These are phyloP conservation scores for Diutina neorugosa DNA, from an alignment of 1,139 yeast species.

Conservation along the genomic window DNA sequence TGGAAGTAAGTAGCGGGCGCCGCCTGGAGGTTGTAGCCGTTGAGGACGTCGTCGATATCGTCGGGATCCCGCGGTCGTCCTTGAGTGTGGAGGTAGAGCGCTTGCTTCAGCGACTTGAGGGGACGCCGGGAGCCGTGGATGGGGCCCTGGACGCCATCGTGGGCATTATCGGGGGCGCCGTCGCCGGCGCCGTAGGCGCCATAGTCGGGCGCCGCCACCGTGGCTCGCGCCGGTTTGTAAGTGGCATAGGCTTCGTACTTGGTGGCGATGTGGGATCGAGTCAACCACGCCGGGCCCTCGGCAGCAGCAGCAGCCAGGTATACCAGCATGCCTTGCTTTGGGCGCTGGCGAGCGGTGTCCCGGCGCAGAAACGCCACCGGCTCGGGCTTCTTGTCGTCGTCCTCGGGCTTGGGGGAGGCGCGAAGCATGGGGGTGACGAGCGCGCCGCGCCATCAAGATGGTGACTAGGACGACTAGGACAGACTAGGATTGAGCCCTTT, in stretches of 20 bases:
- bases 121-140: not conserved
- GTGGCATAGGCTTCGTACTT: slow-evolving; percentile 2
- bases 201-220: not conserved
- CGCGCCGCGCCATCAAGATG: not conserved
- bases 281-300: slow-evolving; percentile 2
- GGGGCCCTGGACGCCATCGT: no score
- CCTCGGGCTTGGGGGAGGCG: not conserved
- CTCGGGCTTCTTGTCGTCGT: not conserved
- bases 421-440: not conserved
- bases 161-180: not conserved
- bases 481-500: not conserved
- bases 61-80: not conserved
- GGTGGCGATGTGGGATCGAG: not conserved
- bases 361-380: not conserved
- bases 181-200: not conserved
- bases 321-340: slow-evolving; percentile 1
- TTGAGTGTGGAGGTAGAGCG: not conserved
- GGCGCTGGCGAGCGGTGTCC: slow-evolving; percentile 2
- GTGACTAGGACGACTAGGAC: not conserved
- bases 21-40: not conserved
- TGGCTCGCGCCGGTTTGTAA: not conserved
- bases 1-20: not conserved
- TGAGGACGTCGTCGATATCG: not conserved
- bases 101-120: not conserved
- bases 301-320: not conserved